phyloP scores from a whole-genome alignment of 352 stramenopile genomes.

The Pythium aphanidermatum region DNA sequence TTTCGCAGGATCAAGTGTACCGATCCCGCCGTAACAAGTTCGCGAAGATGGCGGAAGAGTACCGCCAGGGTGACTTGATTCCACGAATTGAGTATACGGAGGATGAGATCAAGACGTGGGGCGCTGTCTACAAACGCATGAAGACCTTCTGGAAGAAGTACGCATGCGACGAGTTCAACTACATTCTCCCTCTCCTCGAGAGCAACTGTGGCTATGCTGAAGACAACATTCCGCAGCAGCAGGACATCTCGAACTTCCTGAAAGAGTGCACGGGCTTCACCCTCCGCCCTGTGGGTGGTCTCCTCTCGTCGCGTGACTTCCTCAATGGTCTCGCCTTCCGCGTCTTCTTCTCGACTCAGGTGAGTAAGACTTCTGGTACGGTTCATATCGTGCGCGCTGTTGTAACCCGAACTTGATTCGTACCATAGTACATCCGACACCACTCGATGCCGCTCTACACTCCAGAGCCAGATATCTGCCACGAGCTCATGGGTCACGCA shows the following conservation, averaged over 20 bases:
- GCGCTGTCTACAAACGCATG: constrained; percentile 92
- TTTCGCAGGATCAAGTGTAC: constrained; percentile 91
- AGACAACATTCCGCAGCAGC: constrained; percentile 93
- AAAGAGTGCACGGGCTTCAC: constrained; percentile 89
- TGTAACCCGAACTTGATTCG: too few species aligned
- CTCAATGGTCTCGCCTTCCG: constrained; percentile 96
- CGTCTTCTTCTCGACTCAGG: constrained; percentile 97
- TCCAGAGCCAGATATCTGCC: constrained; percentile 97
- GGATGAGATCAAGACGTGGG: constrained; percentile 93
- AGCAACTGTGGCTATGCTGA: constrained; percentile 92
- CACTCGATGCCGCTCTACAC: constrained; percentile 95
- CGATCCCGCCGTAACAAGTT: constrained; percentile 84
- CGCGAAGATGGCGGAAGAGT: constrained; percentile 82
- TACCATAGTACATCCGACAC: constrained; percentile 92
- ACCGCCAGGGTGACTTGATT: constrained; percentile 90
- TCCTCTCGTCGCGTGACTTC: constrained; percentile 97
- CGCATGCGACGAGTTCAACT: constrained; percentile 96
- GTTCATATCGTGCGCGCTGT: too few species aligned
- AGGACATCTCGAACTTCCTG: constrained; percentile 94
- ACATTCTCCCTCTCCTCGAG: constrained; percentile 91
- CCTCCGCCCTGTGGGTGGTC: constrained; percentile 91
- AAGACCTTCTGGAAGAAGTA: constrained; percentile 91
- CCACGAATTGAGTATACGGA: constrained; percentile 92
- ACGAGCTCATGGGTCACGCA: constrained; percentile 95
- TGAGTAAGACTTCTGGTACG: constrained; percentile 15